A percentile compares a stretch with the other conserved stretches of the same genome.
Evolutionary conservation across 2,329 filamentous ascomycete genomes (phyloP).

Genomic region (Fusarium humuli): DNA sequence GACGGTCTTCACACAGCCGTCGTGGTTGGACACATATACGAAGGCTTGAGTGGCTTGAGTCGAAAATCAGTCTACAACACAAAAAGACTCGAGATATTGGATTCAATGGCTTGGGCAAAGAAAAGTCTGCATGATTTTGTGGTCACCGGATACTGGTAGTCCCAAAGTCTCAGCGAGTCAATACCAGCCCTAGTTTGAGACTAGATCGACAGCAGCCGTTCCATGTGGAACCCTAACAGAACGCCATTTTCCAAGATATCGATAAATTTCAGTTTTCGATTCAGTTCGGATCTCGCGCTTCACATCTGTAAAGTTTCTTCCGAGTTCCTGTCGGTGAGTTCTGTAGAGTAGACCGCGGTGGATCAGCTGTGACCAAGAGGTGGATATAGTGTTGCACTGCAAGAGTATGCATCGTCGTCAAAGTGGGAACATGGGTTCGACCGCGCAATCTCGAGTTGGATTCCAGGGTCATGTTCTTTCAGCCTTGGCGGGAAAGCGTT

Average conservation of each 20-base stretch:
- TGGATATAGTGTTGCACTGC: background rate
- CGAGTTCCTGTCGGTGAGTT: background rate
- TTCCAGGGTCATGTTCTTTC: background rate
- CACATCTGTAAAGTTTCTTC: background rate
- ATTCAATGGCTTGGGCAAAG: background rate
- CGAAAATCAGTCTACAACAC: background rate
- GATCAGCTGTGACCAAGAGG: background rate
- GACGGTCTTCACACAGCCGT: background rate
- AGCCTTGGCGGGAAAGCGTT: background rate
- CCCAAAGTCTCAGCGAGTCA: background rate
- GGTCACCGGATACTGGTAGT: background rate
- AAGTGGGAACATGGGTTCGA: background rate
- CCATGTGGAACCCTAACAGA: background rate
- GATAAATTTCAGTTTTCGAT: background rate
- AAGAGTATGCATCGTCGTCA: background rate
- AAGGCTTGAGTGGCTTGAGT: background rate
- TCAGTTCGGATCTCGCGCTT: background rate
- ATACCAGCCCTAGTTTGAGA: background rate
- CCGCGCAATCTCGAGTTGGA: background rate
- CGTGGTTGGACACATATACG: background rate
- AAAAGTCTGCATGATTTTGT: background rate
- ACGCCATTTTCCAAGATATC: background rate
- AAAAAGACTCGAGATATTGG: background rate
- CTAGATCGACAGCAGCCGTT: conserved; percentile 11
- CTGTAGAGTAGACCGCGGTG: background rate